A percentile compares a stretch with the other conserved stretches of the same genome.
phyloP scores from a whole-genome alignment of 1,284 basidiomycete species.

The Sanghuangporus sanghuang region DNA sequence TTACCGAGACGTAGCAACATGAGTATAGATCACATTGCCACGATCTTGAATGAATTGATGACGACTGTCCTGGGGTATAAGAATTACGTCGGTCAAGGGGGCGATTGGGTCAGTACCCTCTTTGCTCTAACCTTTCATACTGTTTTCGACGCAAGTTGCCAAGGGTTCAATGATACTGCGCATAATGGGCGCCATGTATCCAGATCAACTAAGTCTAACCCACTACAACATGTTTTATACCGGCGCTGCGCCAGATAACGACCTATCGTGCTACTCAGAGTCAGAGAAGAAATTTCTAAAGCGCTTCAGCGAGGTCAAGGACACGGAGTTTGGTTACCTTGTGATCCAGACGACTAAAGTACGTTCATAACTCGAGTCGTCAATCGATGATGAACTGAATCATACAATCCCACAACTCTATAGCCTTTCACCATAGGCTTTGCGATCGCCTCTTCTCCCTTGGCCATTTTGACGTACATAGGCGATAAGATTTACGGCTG shows the following conservation, averaged over 20 bases:
- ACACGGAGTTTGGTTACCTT: slow-evolving; percentile 19
- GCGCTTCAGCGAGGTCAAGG: slow-evolving; percentile 11
- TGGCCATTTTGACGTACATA: slow-evolving; percentile 21
- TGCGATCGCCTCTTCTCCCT: slow-evolving; percentile 19
- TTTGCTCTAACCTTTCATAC: background rate
- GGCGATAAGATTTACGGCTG: slow-evolving; percentile 23
- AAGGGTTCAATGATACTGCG: slow-evolving; percentile 21
- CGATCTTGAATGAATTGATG: slow-evolving; percentile 22
- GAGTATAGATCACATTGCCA: slow-evolving; percentile 20
- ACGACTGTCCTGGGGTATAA: slow-evolving; percentile 21
- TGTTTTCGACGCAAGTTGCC: background rate
- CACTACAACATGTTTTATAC: slow-evolving; percentile 23
- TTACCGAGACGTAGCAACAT: slow-evolving; percentile 18
- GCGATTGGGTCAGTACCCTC: slow-evolving; percentile 20
- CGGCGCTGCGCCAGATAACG: background rate
- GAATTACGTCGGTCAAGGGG: slow-evolving; percentile 23
- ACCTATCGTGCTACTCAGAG: slow-evolving; percentile 9
- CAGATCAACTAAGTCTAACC: slow-evolving; percentile 13
- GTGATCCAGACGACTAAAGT: slow-evolving; percentile 20
- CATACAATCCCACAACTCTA: background rate
- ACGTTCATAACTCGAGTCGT: background rate
- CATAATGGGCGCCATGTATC: slow-evolving; percentile 17
- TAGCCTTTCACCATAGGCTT: slow-evolving; percentile 23
- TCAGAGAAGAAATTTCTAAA: slow-evolving; percentile 12
- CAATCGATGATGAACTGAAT: background rate